These are phyloP conservation scores for Poronia punctata DNA, from an alignment of 495 filamentous ascomycete species.

Conservation along the genomic window DNA sequence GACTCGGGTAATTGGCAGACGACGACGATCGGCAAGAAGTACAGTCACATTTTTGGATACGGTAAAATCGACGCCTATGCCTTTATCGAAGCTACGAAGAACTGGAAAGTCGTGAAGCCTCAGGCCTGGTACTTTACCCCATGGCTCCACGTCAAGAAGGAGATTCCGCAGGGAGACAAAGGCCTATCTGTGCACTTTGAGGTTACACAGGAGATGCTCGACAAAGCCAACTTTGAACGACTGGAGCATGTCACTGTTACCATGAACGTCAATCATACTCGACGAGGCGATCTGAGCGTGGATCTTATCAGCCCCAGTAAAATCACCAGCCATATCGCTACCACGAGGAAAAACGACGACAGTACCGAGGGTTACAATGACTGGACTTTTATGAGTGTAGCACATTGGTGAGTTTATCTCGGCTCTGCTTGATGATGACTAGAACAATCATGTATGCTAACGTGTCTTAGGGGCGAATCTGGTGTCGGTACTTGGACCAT, in stretches of 20 bases:
- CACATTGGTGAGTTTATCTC: slow-evolving; percentile 81
- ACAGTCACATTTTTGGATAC: slow-evolving; percentile 90
- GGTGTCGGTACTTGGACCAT: slow-evolving; percentile 86
- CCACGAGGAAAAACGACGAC: slow-evolving; percentile 58
- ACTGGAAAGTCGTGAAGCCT: slow-evolving; percentile 86
- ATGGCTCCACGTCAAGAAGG: slow-evolving; percentile 81
- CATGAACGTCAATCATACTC: slow-evolving; percentile 86
- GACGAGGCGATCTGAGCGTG: slow-evolving; percentile 86
- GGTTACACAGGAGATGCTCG: slow-evolving; percentile 67
- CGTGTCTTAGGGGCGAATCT: slow-evolving; percentile 65
- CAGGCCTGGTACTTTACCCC: slow-evolving; percentile 93
- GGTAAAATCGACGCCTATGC: slow-evolving; percentile 87
- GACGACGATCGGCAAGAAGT: slow-evolving; percentile 73
- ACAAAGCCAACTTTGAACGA: slow-evolving; percentile 72
- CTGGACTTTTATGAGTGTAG: slow-evolving; percentile 99
- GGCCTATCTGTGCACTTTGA: slow-evolving; percentile 73
- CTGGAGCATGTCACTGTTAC: slow-evolving; percentile 95
- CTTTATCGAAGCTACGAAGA: slow-evolving; percentile 79
- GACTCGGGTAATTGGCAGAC: slow-evolving; percentile 70
- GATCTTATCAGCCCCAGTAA: slow-evolving; percentile 82
- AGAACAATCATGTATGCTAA: too few species aligned
- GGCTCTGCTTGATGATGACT: too few species aligned
- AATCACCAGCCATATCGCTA: slow-evolving; percentile 76
- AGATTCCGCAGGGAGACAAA: slow-evolving; percentile 77
- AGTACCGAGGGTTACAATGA: slow-evolving; percentile 70